Evolutionary conservation across 2,329 filamentous ascomycete species (phyloP).

Genomic region (Exophiala phaeomuriformis): DNA sequence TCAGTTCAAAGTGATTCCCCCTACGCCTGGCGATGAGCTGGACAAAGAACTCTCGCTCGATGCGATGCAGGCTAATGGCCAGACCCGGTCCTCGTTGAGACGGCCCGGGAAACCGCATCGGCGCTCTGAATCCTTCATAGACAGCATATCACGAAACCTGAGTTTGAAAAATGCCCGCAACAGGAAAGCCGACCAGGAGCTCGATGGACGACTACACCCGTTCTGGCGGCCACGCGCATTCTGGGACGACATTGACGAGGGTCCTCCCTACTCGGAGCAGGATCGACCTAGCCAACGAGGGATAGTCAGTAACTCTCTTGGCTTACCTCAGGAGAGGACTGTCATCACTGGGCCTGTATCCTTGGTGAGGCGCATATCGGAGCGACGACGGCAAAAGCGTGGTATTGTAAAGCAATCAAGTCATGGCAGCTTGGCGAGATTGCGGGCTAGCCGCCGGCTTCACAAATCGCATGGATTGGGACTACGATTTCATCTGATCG

Average conservation of each 20-base stretch:
- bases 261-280: conserved; percentile 33
- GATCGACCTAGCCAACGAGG: conserved; percentile 36
- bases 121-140: conserved; percentile 36
- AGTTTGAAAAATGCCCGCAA: conserved; percentile 38
- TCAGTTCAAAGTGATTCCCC: conserved; percentile 48
- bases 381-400: conserved; percentile 28
- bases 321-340: conserved; percentile 45
- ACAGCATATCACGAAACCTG: conserved; percentile 34
- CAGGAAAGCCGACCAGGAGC: conserved; percentile 37
- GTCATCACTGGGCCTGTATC: conserved; percentile 38
- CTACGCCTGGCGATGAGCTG: conserved; percentile 41
- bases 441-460: conserved; percentile 23
- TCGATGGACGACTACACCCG: conserved; percentile 48
- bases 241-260: conserved; percentile 50
- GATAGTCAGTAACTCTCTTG: conserved; percentile 50
- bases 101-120: conserved; percentile 34
- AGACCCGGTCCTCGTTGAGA: conserved; percentile 23
- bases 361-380: conserved; percentile 31
- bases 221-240: conserved; percentile 59
- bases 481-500: conserved; percentile 46
- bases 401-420: conserved; percentile 28
- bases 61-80: conserved; percentile 24
- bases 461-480: conserved; percentile 38
- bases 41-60: conserved; percentile 35
- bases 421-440: conserved; percentile 31